Evolutionary conservation across 1,139 yeast genomes (phyloP).

Genomic region (Candida glucosophila): DNA sequence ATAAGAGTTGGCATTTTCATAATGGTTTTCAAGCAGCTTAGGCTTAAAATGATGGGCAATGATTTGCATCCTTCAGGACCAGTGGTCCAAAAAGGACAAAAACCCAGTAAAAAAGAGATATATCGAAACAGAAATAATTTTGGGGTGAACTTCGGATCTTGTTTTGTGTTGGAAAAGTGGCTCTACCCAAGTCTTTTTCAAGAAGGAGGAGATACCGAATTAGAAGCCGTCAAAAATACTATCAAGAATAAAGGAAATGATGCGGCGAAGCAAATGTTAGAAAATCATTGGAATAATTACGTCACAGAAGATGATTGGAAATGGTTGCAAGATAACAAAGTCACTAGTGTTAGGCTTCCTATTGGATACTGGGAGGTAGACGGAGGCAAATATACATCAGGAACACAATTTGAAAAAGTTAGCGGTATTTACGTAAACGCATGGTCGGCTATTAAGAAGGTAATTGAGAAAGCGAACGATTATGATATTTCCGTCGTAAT

Average conservation of each 20-base stretch:
- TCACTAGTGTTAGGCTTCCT: constrained; percentile 76
- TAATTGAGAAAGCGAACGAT: constrained; percentile 45
- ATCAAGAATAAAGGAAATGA: constrained; percentile 43
- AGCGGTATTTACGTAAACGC: constrained; percentile 54
- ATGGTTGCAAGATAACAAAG: constrained; percentile 58
- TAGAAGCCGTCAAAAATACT: constrained; percentile 55
- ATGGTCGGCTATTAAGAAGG: constrained; percentile 53
- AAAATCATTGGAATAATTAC: constrained; percentile 63
- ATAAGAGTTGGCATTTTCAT: too few species aligned
- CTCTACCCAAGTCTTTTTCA: constrained; percentile 54
- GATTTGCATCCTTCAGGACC: constrained; percentile 19
- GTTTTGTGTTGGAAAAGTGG: constrained; percentile 75
- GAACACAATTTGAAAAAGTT: constrained; percentile 53
- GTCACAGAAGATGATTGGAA: constrained; percentile 68
- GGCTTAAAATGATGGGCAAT: constrained; percentile 29
- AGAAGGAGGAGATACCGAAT: constrained; percentile 51
- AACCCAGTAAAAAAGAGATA: constrained; percentile 44
- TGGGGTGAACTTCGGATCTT: constrained; percentile 84
- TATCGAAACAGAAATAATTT: constrained; percentile 60
- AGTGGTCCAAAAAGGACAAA: constrained; percentile 19
- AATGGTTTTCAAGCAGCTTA: constrained; percentile 36
- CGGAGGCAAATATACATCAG: constrained; percentile 49
- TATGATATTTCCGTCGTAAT: constrained; percentile 65
- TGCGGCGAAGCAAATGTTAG: constrained; percentile 48
- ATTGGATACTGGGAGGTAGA: constrained; percentile 84